Conservation (phyloP, 768 basidiomycete species). For the Epithele typhae region DNA sequence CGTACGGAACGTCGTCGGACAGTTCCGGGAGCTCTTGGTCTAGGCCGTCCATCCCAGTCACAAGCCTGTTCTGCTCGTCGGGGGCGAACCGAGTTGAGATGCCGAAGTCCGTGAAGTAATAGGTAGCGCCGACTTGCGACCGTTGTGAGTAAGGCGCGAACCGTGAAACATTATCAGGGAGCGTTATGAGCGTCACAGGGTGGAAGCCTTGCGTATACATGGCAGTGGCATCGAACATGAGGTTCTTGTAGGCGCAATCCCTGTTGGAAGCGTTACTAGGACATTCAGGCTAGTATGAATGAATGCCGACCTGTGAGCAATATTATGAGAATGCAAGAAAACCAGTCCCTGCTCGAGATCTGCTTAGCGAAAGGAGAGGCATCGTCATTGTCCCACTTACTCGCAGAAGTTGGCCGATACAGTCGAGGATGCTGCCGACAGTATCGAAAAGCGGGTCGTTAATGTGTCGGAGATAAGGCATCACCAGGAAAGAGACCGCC, state of each 20-base stretch:
- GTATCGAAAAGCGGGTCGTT: constrained; percentile 13
- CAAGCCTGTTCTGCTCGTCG: neutral
- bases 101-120: constrained; percentile 27
- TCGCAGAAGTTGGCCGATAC: constrained; percentile 15
- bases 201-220: constrained; percentile 22
- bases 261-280: constrained; percentile 10
- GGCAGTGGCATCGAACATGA: constrained; percentile 20
- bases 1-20: constrained; percentile 13
- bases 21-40: constrained; percentile 19
- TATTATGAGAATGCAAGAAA: constrained; percentile 17
- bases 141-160: neutral
- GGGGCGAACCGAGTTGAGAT: constrained; percentile 17
- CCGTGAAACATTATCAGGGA: neutral
- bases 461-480: constrained; percentile 17
- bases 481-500: constrained; percentile 13
- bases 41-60: constrained; percentile 11
- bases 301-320: constrained; percentile 19
- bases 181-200: constrained; percentile 1
- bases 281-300: too few relatives aligned
- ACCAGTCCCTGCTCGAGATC: constrained; percentile 22
- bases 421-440: constrained; percentile 19
- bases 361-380: too few relatives aligned
- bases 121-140: constrained; percentile 8
- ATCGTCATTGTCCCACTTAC: constrained; percentile 2
- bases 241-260: constrained; percentile 18